Conservation (phyloP, 306 rosid species). For the Luffa acutangula region DNA sequence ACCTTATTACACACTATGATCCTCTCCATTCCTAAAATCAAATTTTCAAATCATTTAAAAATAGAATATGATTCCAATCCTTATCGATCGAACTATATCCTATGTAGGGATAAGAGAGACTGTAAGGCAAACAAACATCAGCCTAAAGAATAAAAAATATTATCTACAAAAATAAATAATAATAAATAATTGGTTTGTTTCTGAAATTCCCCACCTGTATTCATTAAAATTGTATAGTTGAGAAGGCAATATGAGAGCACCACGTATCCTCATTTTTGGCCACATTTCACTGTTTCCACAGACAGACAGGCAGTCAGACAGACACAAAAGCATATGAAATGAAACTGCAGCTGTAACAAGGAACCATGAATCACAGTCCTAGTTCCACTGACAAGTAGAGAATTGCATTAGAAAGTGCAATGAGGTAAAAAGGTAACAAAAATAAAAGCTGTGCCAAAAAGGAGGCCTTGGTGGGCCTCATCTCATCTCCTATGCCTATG, state of each 20-base stretch:
- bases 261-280: neutral
- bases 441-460: neutral
- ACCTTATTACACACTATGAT: no score
- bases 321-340: neutral
- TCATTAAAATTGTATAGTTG: neutral
- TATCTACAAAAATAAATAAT: neutral
- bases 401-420: neutral
- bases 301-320: neutral
- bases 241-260: neutral
- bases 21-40: neutral
- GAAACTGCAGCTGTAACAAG: neutral
- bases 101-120: neutral
- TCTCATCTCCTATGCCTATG: neutral
- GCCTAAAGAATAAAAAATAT: neutral
- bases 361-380: slow-evolving; percentile 1
- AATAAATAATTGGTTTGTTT: neutral
- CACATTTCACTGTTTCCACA: neutral
- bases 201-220: neutral
- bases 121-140: neutral
- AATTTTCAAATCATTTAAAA: no score
- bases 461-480: neutral
- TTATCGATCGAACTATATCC: neutral
- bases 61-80: neutral
- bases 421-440: neutral
- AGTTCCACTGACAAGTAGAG: neutral